A percentile compares a stretch with the other conserved stretches of the same genome.
Conservation (phyloP, 2,329 filamentous ascomycete species). For the Orbilia ellipsospora region DNA sequence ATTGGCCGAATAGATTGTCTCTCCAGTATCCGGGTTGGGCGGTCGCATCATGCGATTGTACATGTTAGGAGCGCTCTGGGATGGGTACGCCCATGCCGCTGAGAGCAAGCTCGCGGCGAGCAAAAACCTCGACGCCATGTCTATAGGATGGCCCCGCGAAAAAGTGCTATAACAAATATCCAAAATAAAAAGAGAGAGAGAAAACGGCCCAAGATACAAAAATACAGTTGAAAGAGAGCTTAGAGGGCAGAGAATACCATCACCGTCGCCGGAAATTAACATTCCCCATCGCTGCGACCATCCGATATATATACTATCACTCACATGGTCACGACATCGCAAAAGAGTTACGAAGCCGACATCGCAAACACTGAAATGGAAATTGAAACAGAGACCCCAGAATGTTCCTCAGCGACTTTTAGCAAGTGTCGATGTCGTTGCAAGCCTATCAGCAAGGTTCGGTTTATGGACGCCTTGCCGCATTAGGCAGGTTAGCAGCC, state of each 20-base stretch:
- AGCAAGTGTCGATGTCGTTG: neutral
- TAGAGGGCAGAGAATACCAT: too few species aligned
- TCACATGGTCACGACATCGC: neutral
- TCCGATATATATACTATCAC: neutral
- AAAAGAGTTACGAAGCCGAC: neutral
- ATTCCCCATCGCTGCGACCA: too few species aligned
- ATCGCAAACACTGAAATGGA: slow-evolving; percentile 2
- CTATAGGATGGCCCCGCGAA: too few species aligned
- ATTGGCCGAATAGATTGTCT: slow-evolving; percentile 44
- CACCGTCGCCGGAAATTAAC: too few species aligned
- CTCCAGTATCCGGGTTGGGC: neutral
- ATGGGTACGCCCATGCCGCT: neutral
- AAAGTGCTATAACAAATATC: too few species aligned
- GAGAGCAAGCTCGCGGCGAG: neutral
- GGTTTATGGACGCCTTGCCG: neutral
- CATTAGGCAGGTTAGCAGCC: slow-evolving; percentile 9
- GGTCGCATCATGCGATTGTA: slow-evolving; percentile 18
- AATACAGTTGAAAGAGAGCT: too few species aligned
- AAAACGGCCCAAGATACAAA: too few species aligned
- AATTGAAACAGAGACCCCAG: neutral
- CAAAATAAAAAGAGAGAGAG: too few species aligned
- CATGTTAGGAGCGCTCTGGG: slow-evolving; percentile 9
- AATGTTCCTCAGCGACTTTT: slow-evolving; percentile 5
- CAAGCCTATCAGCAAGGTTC: neutral
- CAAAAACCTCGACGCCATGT: too few species aligned